Conservation (phyloP, 2,329 filamentous ascomycete species). For the Thielaviopsis ethacetica region DNA sequence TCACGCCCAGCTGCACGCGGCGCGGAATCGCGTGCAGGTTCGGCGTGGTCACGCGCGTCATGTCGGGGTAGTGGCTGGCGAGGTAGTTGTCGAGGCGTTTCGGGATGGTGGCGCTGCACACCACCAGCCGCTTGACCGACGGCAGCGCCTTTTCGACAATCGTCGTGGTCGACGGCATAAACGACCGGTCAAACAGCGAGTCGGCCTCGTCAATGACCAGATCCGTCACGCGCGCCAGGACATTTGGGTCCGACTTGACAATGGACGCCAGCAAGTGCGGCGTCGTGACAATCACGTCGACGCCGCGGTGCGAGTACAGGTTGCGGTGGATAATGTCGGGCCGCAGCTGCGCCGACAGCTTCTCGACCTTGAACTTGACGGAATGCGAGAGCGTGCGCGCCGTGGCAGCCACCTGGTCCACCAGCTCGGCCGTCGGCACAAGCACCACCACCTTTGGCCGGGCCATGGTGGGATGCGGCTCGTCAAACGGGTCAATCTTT, state of each 20-base stretch:
- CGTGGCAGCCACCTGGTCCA: slow-evolving; percentile 67
- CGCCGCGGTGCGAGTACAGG: slow-evolving; percentile 62
- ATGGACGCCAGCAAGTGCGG: slow-evolving; percentile 82
- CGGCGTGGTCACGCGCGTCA: slow-evolving; percentile 76
- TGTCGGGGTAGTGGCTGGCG: slow-evolving; percentile 64
- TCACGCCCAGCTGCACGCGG: slow-evolving; percentile 80
- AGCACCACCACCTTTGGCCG: slow-evolving; percentile 73
- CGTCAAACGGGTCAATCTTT: slow-evolving; percentile 50
- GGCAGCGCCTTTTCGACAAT: slow-evolving; percentile 72
- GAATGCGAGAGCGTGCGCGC: slow-evolving; percentile 71
- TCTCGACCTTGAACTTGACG: slow-evolving; percentile 71
- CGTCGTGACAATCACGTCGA: slow-evolving; percentile 76
- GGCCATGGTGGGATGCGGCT: slow-evolving; percentile 56
- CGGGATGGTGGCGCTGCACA: slow-evolving; percentile 94
- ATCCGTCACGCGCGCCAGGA: slow-evolving; percentile 80
- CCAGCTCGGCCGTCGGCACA: slow-evolving; percentile 82
- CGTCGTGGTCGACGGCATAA: slow-evolving; percentile 63
- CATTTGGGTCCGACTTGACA: slow-evolving; percentile 74
- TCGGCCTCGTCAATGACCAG: slow-evolving; percentile 91
- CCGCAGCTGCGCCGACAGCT: slow-evolving; percentile 63
- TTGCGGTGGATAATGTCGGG: slow-evolving; percentile 68
- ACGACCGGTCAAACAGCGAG: slow-evolving; percentile 85
- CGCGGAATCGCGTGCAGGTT: slow-evolving; percentile 93
- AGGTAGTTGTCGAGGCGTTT: slow-evolving; percentile 74
- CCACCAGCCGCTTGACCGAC: slow-evolving; percentile 68